Evolutionary conservation across 352 stramenopile species (phyloP).

Genomic region (Pythium dissotocum): DNA sequence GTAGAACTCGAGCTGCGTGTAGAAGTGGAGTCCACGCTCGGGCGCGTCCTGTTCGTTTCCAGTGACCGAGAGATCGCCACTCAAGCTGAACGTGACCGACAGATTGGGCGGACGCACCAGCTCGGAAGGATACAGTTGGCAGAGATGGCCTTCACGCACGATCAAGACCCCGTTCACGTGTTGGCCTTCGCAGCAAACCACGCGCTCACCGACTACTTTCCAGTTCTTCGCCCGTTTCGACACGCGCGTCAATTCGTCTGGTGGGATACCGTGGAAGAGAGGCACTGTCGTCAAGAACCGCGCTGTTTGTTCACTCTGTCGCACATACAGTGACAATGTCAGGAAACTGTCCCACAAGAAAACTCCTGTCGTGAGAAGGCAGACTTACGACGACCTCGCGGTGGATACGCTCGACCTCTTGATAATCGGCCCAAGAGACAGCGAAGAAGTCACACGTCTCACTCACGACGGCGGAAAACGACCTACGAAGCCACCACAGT

Average conservation of each 20-base stretch:
- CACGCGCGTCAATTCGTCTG: constrained; percentile 29
- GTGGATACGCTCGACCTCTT: constrained; percentile 24
- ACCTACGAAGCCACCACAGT: constrained; percentile 14
- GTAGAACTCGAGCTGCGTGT: constrained; percentile 50
- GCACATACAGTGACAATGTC: neutral
- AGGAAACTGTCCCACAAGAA: neutral
- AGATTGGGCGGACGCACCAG: constrained; percentile 44
- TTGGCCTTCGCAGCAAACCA: constrained; percentile 56
- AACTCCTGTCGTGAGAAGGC: neutral
- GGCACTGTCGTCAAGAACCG: constrained; percentile 46
- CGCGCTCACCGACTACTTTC: constrained; percentile 56
- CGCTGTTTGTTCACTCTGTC: constrained; percentile 23
- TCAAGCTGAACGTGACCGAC: constrained; percentile 50
- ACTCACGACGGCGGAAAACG: constrained; percentile 28
- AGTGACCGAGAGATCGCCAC: constrained; percentile 34
- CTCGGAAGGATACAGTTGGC: constrained; percentile 42
- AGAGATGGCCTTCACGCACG: constrained; percentile 52
- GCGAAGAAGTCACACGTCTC: constrained; percentile 31
- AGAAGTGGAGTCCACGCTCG: constrained; percentile 43
- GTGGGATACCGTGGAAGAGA: constrained; percentile 37
- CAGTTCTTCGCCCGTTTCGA: constrained; percentile 31
- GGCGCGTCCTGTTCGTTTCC: constrained; percentile 21
- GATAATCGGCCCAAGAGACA: constrained; percentile 21
- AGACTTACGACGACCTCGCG: constrained; percentile 15
- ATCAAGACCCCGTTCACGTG: constrained; percentile 54